Evolutionary conservation across 2,329 filamentous ascomycete species (phyloP).

Genomic region (Aspergillus fructus): DNA sequence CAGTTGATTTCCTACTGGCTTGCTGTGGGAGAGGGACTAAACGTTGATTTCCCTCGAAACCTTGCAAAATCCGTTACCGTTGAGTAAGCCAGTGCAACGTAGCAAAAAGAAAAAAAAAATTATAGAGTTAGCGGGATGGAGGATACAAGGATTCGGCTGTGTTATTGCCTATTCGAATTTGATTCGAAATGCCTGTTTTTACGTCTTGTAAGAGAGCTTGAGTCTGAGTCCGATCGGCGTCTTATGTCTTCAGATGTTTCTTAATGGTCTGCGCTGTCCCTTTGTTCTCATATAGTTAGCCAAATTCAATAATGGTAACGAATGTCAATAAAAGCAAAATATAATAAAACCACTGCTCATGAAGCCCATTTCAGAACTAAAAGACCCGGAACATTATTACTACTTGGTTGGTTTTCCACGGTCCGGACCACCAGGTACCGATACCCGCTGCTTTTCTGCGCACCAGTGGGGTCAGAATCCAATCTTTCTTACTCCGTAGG

Average conservation of each 20-base stretch:
- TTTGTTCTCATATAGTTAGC: not conserved
- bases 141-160: not conserved
- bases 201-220: not conserved
- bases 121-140: slow-evolving; percentile 4
- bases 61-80: slow-evolving; percentile 98
- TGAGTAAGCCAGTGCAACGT: slow-evolving; percentile 64
- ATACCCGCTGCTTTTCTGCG: not conserved
- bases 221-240: slow-evolving; percentile 5
- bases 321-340: not conserved
- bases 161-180: not conserved
- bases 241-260: not conserved
- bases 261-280: not conserved
- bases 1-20: slow-evolving; percentile 99
- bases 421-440: not conserved
- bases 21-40: slow-evolving; percentile 90
- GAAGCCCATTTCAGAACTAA: not conserved
- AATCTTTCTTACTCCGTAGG: not conserved
- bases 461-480: not conserved
- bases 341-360: too few relatives aligned
- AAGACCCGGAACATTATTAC: too few relatives aligned
- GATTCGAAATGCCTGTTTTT: not conserved
- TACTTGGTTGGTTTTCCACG: not conserved
- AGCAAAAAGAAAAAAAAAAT: not conserved
- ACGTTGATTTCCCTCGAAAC: slow-evolving; percentile 98
- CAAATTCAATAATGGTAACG: slow-evolving; percentile 5